Percentiles rank a stretch among this genome's conserved stretches.
phyloP scores from a whole-genome alignment of 768 basidiomycete genomes.

The Mycena galericulata region DNA sequence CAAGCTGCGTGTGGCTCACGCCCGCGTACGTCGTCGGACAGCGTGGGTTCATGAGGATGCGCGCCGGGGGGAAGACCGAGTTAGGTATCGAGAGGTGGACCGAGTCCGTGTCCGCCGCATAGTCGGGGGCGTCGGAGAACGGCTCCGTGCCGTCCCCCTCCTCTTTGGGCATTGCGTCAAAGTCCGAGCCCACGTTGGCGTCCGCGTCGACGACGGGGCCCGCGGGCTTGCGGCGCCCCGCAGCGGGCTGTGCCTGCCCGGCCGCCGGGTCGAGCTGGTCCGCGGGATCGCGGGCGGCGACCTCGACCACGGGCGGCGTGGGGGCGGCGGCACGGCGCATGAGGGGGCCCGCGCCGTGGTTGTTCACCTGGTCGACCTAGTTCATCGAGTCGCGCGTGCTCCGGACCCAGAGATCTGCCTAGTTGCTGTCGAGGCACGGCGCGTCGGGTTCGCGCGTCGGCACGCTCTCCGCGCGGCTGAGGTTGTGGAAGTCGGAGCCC shows the following conservation, averaged over 20 bases:
- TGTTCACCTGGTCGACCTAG: conserved; percentile 61
- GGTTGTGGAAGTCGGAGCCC: too few relatives aligned
- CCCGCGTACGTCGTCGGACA: conserved; percentile 99
- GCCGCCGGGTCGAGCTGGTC: conserved; percentile 42
- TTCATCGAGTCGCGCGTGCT: conserved; percentile 83
- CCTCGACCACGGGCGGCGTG: conserved; percentile 48
- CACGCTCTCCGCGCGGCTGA: too few relatives aligned
- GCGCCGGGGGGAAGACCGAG: conserved; percentile 86
- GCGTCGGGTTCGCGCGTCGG: too few relatives aligned
- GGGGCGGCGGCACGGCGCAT: conserved; percentile 34
- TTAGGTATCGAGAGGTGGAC: conserved; percentile 80
- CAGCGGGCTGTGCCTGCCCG: conserved; percentile 36
- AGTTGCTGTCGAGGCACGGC: conserved; percentile 90
- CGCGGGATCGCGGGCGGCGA: conserved; percentile 42
- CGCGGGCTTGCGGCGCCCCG: conserved; percentile 39
- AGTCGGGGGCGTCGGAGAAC: conserved; percentile 50
- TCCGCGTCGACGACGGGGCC: conserved; percentile 65
- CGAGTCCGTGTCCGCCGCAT: too few relatives aligned
- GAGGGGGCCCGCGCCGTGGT: conserved; percentile 29
- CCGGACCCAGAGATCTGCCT: conserved; percentile 96
- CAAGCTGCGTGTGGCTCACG: conserved; percentile 94
- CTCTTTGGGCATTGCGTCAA: conserved; percentile 84
- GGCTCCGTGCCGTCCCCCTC: conserved; percentile 59
- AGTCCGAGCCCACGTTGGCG: conserved; percentile 88
- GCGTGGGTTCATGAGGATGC: conserved; percentile 95